Conservation (phyloP, 163 green algal genomes). For the Volvox carteri region DNA sequence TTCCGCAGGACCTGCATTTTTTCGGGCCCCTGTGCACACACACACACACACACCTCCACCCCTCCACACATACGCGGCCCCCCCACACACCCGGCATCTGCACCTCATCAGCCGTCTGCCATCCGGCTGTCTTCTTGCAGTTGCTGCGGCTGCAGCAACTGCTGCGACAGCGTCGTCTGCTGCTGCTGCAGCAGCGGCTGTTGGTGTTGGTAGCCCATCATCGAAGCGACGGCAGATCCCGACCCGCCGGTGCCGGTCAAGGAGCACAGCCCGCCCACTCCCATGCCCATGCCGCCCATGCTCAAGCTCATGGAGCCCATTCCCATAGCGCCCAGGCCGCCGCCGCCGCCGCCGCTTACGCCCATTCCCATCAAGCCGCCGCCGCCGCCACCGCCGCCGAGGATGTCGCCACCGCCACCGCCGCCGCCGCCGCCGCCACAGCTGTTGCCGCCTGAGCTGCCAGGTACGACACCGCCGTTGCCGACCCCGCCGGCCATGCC, state of each 20-base stretch:
- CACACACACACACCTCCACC: background rate
- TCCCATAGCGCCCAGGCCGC: constrained; percentile 3
- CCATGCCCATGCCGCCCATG: background rate
- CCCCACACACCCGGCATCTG: background rate
- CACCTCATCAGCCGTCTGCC: constrained; percentile 8
- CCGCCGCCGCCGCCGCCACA: background rate
- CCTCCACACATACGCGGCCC: background rate
- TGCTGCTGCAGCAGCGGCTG: background rate
- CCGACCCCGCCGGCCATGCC: background rate
- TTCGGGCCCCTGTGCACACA: background rate
- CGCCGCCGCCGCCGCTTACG: background rate
- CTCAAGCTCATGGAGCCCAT: constrained; percentile 34
- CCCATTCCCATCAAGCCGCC: background rate
- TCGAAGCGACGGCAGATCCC: background rate
- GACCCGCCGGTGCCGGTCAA: background rate
- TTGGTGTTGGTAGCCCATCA: constrained; percentile 29
- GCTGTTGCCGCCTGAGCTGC: constrained; percentile 1
- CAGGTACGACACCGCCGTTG: background rate
- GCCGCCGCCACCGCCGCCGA: background rate
- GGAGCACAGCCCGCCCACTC: constrained; percentile 16
- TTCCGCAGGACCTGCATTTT: too few species aligned
- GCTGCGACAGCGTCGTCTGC: background rate
- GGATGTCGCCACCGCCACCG: background rate
- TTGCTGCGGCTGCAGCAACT: background rate
- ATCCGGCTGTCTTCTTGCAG: constrained; percentile 2